Conservation (phyloP, 129 eudicot species). For the Ambrosia artemisiifolia region DNA sequence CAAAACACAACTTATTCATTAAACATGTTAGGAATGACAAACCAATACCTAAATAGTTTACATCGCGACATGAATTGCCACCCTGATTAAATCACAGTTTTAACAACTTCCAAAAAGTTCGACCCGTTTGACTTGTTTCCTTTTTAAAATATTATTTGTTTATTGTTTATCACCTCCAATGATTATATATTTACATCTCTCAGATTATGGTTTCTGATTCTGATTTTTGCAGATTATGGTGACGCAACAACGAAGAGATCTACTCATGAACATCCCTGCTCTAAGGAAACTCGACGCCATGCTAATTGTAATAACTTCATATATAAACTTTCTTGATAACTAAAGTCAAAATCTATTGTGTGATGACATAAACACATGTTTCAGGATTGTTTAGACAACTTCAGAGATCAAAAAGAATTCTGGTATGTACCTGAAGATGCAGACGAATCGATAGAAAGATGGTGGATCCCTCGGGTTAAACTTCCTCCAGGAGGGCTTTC, state of each 20-base stretch:
- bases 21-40: no score
- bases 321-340: neutral
- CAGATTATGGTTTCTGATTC: neutral
- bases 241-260: conserved; percentile 73
- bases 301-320: conserved; percentile 59
- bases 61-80: no score
- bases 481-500: conserved; percentile 71
- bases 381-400: conserved; percentile 71
- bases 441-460: conserved; percentile 62
- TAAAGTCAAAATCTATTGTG: neutral
- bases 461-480: conserved; percentile 79
- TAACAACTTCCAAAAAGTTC: no score
- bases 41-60: no score
- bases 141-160: neutral
- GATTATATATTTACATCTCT: no score
- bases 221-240: conserved; percentile 66
- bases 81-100: no score
- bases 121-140: neutral
- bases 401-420: conserved; percentile 50
- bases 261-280: conserved; percentile 71
- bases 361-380: conserved; percentile 17
- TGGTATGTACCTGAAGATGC: conserved; percentile 65
- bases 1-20: no score
- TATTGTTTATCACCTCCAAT: no score
- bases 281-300: conserved; percentile 71